phyloP scores from a whole-genome alignment of 371 early-diverging fungal genomes.

The Mucor plumbeus region DNA sequence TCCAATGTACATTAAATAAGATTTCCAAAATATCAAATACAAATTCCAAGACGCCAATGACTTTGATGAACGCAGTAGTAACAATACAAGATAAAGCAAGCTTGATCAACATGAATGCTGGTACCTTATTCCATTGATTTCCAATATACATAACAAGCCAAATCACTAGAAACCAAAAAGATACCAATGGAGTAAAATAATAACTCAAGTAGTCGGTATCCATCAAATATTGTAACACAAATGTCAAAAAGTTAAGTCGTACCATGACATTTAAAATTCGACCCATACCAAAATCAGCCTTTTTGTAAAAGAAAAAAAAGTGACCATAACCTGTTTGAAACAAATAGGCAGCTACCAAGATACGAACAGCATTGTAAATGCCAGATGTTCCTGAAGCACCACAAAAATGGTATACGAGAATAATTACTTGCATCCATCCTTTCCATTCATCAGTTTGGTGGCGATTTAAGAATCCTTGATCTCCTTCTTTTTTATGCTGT shows the following conservation, averaged over 20 bases:
- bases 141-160: slow-evolving; percentile 69
- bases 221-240: slow-evolving; percentile 71
- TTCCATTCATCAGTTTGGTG: slow-evolving; percentile 88
- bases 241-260: slow-evolving; percentile 73
- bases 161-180: slow-evolving; percentile 74
- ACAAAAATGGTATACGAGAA: slow-evolving; percentile 74
- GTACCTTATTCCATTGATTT: slow-evolving; percentile 49
- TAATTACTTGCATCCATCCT: slow-evolving; percentile 86
- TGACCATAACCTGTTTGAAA: slow-evolving; percentile 86
- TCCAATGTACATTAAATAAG: slow-evolving; percentile 61
- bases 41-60: slow-evolving; percentile 48
- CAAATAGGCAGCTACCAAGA: slow-evolving; percentile 76
- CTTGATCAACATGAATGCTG: slow-evolving; percentile 55
- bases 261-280: slow-evolving; percentile 68
- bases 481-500: slow-evolving; percentile 26
- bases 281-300: slow-evolving; percentile 66
- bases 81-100: slow-evolving; percentile 44
- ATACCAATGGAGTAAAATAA: slow-evolving; percentile 82
- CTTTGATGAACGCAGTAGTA: slow-evolving; percentile 47
- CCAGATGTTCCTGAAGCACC: slow-evolving; percentile 66
- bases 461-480: slow-evolving; percentile 68
- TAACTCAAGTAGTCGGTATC: slow-evolving; percentile 73
- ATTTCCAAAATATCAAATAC: slow-evolving; percentile 45
- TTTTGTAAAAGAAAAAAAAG: slow-evolving; percentile 73
- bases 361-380: slow-evolving; percentile 75